A percentile compares a stretch with the other conserved stretches of the same genome.
Conservation (phyloP, 2,329 filamentous ascomycete genomes). For the Triangularia verruculosa region DNA sequence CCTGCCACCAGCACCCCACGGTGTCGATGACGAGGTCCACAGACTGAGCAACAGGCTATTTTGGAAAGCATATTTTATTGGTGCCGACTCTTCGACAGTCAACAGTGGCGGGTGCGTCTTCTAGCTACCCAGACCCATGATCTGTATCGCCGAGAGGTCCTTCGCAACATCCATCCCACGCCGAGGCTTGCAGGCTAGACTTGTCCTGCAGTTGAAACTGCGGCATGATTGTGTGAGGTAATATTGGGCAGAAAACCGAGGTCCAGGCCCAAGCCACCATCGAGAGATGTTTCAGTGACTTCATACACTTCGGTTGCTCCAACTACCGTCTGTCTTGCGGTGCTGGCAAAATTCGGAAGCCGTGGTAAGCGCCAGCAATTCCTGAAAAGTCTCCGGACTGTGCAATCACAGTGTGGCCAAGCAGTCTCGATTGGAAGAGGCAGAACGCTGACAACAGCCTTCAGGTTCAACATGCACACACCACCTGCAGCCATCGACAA, state of each 20-base stretch:
- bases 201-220: not conserved
- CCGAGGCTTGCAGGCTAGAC: not conserved
- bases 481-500: not conserved
- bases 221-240: not conserved
- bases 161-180: not conserved
- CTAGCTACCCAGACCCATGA: not conserved
- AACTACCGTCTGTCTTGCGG: not conserved
- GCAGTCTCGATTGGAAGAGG: not conserved
- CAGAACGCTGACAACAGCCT: not conserved
- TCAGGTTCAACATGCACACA: not conserved
- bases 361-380: not conserved
- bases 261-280: not conserved
- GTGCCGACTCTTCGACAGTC: not conserved
- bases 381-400: not conserved
- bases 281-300: not conserved
- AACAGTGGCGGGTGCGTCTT: not conserved
- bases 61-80: not conserved
- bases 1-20: not conserved
- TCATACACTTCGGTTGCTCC: not conserved
- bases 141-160: not conserved
- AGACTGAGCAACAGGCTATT: too few relatives aligned
- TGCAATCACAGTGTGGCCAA: not conserved
- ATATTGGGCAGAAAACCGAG: not conserved
- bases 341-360: not conserved
- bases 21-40: not conserved